Conservation (phyloP, 1,139 yeast species). For the Scheffersomyces parashehatae region DNA sequence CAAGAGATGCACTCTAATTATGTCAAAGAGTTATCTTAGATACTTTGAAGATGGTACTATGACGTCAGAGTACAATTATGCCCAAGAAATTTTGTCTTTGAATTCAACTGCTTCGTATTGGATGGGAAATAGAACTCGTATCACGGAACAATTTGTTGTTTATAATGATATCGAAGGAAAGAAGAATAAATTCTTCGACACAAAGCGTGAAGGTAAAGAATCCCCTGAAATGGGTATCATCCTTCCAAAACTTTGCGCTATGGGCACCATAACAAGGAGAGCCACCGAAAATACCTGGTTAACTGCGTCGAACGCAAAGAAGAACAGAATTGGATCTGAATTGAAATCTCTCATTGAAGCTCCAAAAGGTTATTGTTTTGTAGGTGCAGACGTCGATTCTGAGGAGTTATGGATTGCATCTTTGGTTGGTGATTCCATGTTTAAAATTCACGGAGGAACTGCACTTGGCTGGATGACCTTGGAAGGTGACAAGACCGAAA, state of each 20-base stretch:
- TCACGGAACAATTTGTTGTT: constrained; percentile 83
- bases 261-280: constrained; percentile 96
- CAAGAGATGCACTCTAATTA: constrained; percentile 72
- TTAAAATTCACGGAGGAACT: constrained; percentile 90
- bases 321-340: constrained; percentile 86
- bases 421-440: constrained; percentile 86
- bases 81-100: constrained; percentile 73
- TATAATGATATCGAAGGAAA: constrained; percentile 28
- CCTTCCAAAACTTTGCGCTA: constrained; percentile 78
- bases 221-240: constrained; percentile 64
- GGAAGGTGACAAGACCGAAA: constrained; percentile 89
- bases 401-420: constrained; percentile 99
- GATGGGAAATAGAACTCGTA: constrained; percentile 87
- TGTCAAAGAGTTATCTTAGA: constrained; percentile 73
- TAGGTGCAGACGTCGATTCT: constrained; percentile 98
- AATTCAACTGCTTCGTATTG: constrained; percentile 88
- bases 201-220: constrained; percentile 21
- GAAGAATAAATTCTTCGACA: constrained; percentile 26
- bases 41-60: constrained; percentile 75
- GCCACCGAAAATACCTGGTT: constrained; percentile 98
- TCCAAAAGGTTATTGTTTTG: constrained; percentile 86
- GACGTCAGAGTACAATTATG: constrained; percentile 70
- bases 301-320: constrained; percentile 93
- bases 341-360: constrained; percentile 83
- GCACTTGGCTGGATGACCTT: constrained; percentile 99